Base-by-base conservation (phyloP, 169 alveolate genomes). In the Plasmodium gonderi region DNA sequence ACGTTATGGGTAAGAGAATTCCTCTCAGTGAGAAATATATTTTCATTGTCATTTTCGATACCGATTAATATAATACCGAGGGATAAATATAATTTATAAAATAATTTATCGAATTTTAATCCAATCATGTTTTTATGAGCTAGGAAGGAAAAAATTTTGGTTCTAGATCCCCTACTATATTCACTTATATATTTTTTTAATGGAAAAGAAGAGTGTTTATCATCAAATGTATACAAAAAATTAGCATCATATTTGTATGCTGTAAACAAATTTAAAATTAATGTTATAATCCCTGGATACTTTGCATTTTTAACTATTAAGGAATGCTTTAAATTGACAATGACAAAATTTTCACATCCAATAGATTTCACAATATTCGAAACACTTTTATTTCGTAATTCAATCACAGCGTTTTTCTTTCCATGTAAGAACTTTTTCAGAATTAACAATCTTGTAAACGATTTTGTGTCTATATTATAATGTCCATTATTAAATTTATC, bases 121-220 rank as follows among this genome's bases (percentile, higher is more conserved):
- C 93, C 93, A 54, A 87, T 60, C 93, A 87, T 87, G 47, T 87
- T 87, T 54, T 87, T 60, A 45, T 87, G 93, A 54, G 33, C 89
- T 31, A 40, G 14, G 68, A 87, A 87, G 40, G 93, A 87, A 78
- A 87, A 87, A 49, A 87, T 87, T 42, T 87, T 87, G 12, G 85
- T 38, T 64, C 45, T 51, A 44, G 93, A 74, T 36, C 93, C 93
- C 68, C 79, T 87, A 45, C 20, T 87, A 74, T 74, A 87, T 76
- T 87, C 89, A 36, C 51, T 9, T 14, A 74, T 60, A 87, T 75
- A 87, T 38, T 75, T 47, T 17, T 67, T 6, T 20, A 77, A 87
- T 26, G 81, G 49, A 38, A 69, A 82, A 26, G 69, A 69, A 60
- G 17, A 29, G 23, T 60, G 26, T 11, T 38, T 31, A 68, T 83